Percentiles rank a stretch among this genome's conserved stretches.
phyloP scores from a whole-genome alignment of 2,329 filamentous ascomycete genomes.

The Lachnellula suecica region DNA sequence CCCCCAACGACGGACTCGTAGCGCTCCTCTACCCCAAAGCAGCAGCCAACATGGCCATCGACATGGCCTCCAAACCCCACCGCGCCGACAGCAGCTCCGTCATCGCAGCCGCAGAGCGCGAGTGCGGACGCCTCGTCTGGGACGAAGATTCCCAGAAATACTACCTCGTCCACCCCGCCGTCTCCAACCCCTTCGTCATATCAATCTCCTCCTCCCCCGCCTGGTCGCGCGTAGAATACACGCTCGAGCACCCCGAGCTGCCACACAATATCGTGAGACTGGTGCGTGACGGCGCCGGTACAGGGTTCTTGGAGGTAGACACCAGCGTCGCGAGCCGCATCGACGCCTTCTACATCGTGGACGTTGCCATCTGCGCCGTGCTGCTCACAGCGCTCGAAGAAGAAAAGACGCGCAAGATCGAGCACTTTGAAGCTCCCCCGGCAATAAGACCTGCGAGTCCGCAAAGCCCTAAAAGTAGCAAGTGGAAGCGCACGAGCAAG shows the following conservation, averaged over 20 bases:
- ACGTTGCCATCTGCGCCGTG: constrained; percentile 60
- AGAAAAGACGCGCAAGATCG: constrained; percentile 49
- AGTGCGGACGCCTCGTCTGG: constrained; percentile 72
- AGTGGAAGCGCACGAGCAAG: constrained; percentile 19
- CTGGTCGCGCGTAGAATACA: constrained; percentile 62
- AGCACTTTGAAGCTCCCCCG: constrained; percentile 61
- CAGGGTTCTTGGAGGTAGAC: constrained; percentile 59
- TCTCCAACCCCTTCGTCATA: constrained; percentile 63
- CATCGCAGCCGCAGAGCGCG: constrained; percentile 62
- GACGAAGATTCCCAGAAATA: constrained; percentile 59
- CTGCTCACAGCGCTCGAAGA: constrained; percentile 59
- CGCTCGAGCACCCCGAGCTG: constrained; percentile 63
- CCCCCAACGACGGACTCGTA: constrained; percentile 61
- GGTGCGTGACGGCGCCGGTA: constrained; percentile 58
- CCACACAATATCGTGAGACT: constrained; percentile 60
- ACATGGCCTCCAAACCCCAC: constrained; percentile 36
- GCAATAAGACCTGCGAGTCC: constrained; percentile 10
- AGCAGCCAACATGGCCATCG: constrained; percentile 61
- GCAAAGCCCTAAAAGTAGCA: constrained; percentile 6
- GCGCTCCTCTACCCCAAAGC: constrained; percentile 68
- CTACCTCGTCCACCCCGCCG: constrained; percentile 63
- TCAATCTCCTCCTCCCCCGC: constrained; percentile 57
- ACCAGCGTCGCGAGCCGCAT: constrained; percentile 59
- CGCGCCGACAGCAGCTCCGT: constrained; percentile 59
- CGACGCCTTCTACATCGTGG: constrained; percentile 60